Evolutionary conservation across 768 basidiomycete genomes (phyloP).

Genomic region (Xerocomellus amylosporus): DNA sequence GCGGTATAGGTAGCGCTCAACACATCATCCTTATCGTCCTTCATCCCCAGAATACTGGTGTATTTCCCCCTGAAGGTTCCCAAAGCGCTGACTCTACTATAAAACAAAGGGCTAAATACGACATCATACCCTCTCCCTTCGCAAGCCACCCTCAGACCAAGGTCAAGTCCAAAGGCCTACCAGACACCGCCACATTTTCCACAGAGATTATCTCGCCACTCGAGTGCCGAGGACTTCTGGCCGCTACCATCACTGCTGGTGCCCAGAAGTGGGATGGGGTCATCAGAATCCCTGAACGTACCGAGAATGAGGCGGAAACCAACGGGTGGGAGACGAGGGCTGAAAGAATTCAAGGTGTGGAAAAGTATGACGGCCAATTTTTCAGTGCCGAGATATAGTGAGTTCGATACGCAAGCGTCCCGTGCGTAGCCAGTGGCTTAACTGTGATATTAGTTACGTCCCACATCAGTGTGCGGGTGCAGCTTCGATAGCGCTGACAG

Average conservation of each 20-base stretch:
- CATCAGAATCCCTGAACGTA: conserved; percentile 43
- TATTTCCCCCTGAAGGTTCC: conserved; percentile 16
- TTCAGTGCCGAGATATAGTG: conserved; percentile 36
- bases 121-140: conserved; percentile 18
- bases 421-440: not conserved
- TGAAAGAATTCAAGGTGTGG: conserved; percentile 26
- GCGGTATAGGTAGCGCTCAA: conserved; percentile 31
- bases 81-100: conserved; percentile 16
- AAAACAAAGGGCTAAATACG: conserved; percentile 5
- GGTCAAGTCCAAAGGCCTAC: conserved; percentile 1
- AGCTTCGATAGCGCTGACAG: conserved; percentile 53
- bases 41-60: conserved; percentile 11
- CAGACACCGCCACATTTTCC: conserved; percentile 29
- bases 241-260: conserved; percentile 32
- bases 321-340: conserved; percentile 30
- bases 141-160: conserved; percentile 9
- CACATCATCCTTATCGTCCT: conserved; percentile 15
- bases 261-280: conserved; percentile 51
- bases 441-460: conserved; percentile 14
- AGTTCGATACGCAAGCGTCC: not conserved
- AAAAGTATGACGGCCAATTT: conserved; percentile 36
- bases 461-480: conserved; percentile 40
- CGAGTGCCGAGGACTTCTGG: conserved; percentile 44
- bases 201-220: conserved; percentile 43
- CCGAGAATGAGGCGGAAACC: conserved; percentile 4